Percentiles rank a stretch among this genome's conserved stretches.
phyloP scores from a whole-genome alignment of 1,139 yeast species.

The Candida anutae region DNA sequence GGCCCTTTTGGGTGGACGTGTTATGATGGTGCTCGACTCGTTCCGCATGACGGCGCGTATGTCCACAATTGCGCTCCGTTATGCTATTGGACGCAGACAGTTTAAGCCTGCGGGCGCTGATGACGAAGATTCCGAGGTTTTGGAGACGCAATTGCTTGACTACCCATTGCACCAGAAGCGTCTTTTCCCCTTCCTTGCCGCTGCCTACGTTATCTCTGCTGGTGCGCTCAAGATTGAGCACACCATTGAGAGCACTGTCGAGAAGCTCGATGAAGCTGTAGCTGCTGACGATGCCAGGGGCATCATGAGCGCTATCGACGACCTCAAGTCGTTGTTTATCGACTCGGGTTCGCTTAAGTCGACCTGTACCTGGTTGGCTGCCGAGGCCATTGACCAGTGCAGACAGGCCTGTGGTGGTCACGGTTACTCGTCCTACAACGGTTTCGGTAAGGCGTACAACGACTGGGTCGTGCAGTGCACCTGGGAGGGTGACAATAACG shows the following conservation, averaged over 20 bases:
- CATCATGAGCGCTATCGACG: constrained; percentile 31
- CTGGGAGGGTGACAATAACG: constrained; percentile 49
- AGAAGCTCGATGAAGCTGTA: constrained; percentile 29
- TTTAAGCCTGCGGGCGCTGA: constrained; percentile 24
- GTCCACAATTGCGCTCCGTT: constrained; percentile 37
- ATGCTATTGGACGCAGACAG: constrained; percentile 41
- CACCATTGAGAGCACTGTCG: constrained; percentile 22
- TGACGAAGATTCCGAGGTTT: constrained; percentile 5
- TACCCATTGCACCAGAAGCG: constrained; percentile 43
- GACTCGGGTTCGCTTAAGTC: constrained; percentile 44
- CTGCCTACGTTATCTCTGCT: constrained; percentile 32
- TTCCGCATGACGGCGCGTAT: constrained; percentile 36
- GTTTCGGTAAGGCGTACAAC: constrained; percentile 41
- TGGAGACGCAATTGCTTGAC: constrained; percentile 32
- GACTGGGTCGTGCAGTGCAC: constrained; percentile 48
- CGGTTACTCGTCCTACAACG: constrained; percentile 41
- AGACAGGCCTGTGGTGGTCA: constrained; percentile 50
- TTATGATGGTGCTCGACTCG: constrained; percentile 37
- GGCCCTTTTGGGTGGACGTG: constrained; percentile 41
- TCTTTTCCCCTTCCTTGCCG: constrained; percentile 38
- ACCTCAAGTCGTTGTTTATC: constrained; percentile 36
- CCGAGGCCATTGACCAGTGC: constrained; percentile 38
- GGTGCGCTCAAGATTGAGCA: constrained; percentile 33
- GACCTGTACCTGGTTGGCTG: constrained; percentile 42
- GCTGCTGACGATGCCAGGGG: constrained; percentile 25